Evolutionary conservation across 225 moss, liverwort and hornwort genomes (phyloP).

Genomic region (Sphagnum contortum): DNA sequence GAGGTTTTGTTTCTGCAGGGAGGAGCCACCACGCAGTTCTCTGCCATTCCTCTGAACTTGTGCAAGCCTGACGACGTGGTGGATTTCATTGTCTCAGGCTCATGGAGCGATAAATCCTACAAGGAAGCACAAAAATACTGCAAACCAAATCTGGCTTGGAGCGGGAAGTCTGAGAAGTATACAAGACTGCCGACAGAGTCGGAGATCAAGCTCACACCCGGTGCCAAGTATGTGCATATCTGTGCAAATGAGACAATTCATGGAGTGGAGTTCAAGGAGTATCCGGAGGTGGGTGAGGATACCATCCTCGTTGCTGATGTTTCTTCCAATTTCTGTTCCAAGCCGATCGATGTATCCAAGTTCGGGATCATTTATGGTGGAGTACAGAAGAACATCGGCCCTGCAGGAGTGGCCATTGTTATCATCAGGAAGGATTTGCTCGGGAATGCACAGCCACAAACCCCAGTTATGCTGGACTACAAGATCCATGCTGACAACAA

Average conservation of each 20-base stretch:
- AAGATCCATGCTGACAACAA: constrained; percentile 90
- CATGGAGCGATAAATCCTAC: constrained; percentile 95
- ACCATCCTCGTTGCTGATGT: constrained; percentile 80
- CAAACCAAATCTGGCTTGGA: constrained; percentile 78
- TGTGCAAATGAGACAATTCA: constrained; percentile 98
- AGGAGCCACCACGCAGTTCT: constrained; percentile 77
- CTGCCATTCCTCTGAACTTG: constrained; percentile 81
- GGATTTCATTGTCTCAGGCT: constrained; percentile 85
- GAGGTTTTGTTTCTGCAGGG: constrained; percentile 94
- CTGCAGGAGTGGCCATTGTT: constrained; percentile 84
- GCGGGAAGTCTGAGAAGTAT: constrained; percentile 89
- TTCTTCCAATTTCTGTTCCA: constrained; percentile 97
- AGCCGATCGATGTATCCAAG: constrained; percentile 93
- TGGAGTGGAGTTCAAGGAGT: constrained; percentile 97
- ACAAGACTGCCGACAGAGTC: constrained; percentile 57
- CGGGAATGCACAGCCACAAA: constrained; percentile 51
- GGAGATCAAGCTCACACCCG: constrained; percentile 67
- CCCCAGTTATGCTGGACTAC: constrained; percentile 89
- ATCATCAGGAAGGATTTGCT: constrained; percentile 80
- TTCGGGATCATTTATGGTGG: constrained; percentile 93
- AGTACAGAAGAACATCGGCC: constrained; percentile 97
- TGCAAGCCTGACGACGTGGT: constrained; percentile 61
- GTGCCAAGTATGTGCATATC: constrained; percentile 81
- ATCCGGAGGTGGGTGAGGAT: constrained; percentile 63
- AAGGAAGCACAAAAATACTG: constrained; percentile 94